Percentiles rank a stretch among this genome's conserved stretches.
Conservation (phyloP, 176 grass and related monocot genomes). For the Carex myosuroides region DNA sequence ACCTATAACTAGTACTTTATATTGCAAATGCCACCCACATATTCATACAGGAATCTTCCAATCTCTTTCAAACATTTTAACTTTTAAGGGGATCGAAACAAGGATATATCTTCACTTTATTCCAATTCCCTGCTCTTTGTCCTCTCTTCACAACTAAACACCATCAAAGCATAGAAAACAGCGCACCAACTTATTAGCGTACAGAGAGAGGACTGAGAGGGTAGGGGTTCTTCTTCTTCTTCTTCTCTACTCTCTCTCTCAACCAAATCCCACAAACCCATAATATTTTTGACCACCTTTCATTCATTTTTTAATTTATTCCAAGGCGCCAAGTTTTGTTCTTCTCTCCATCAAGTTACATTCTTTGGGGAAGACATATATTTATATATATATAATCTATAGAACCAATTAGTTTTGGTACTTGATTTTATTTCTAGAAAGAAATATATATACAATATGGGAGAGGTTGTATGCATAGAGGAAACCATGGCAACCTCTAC, state of each 20-base stretch:
- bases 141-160: constrained; percentile 20
- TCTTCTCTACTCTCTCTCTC: constrained; percentile 11
- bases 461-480: constrained; percentile 24
- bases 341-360: neutral
- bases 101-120: constrained; percentile 40
- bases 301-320: constrained; percentile 9
- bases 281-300: neutral
- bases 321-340: constrained; percentile 6
- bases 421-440: neutral
- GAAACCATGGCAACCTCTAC: constrained; percentile 33
- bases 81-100: constrained; percentile 32
- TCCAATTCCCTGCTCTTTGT: neutral
- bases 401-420: neutral
- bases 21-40: neutral
- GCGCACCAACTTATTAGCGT: neutral
- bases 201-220: constrained; percentile 11
- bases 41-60: constrained; percentile 31
- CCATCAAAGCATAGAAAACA: constrained; percentile 16
- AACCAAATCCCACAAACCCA: constrained; percentile 17
- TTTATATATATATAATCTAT: neutral
- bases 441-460: neutral
- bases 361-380: neutral
- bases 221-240: constrained; percentile 13
- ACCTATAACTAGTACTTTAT: neutral
- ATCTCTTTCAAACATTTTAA: constrained; percentile 26